Evolutionary conservation across 2,329 filamentous ascomycete species (phyloP), one percentile per base, ranked within the genome.

Genomic region (Ceratocystis ficicola): DNA sequence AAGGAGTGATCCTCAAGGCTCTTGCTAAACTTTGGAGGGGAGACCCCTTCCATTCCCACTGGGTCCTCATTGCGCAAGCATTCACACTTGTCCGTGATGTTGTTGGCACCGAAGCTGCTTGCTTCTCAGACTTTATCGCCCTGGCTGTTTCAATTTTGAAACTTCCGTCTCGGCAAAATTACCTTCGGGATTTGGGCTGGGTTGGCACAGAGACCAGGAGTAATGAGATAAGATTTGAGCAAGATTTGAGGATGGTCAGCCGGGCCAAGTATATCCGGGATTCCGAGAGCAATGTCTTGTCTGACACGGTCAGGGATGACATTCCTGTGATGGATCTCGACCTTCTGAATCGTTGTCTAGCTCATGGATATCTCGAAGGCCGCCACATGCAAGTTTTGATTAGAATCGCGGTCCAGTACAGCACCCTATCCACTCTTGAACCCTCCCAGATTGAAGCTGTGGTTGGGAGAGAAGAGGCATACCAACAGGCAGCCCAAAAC

Each of bases 51-150:
- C 77, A 80, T 70, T 75, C 76, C 66, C 77, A 80, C 69, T 83
- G 80, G 80, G 75, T 75, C 62, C 73, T 84, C 68, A 72, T 83
- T 65, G 78, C 80, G 52, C 81, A 81, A 70, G 78, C 80, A 17
- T 84, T 81, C 74, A 83, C 81, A 36, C 76, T 77, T 68, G 75
- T 82, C 61, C 78, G 81, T 60, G 80, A 83, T 69, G 73, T 77
- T 59, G 71, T 79, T 64, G 78, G 80, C 69, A 78, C 78, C 68
- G 72, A 74, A 25, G 74, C 76, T 44, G 76, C 80, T 22, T 74
- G 78, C 60, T 73, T 84, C 46, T 75, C 79, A 62, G 71, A 74
- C 5, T 83, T 81, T 72, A 74, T 83, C 57, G 68, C 69, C 15
- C 69, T 79, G 67, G 76, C 76, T 60, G 77, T 76, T 65, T 76